Evolutionary conservation across 202 grass and related monocot genomes (phyloP).

Genomic region (Panicum virgatum): DNA sequence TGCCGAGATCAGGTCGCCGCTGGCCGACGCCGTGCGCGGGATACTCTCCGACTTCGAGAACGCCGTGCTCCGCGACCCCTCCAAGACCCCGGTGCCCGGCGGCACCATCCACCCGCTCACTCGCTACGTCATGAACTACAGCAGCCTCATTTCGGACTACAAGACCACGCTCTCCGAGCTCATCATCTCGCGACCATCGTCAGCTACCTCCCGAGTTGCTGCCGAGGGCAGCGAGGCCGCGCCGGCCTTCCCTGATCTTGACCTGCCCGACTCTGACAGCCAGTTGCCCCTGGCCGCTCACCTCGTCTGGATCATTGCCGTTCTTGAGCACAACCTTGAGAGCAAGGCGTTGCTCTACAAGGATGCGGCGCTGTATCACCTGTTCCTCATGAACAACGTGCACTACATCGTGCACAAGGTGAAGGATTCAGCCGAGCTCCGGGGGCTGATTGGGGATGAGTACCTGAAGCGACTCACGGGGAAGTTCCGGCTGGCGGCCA

Average conservation of each 20-base stretch:
- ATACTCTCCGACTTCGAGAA: conserved; percentile 91
- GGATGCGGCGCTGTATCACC: conserved; percentile 60
- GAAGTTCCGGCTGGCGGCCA: conserved; percentile 58
- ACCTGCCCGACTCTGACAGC: conserved; percentile 67
- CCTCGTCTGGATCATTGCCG: conserved; percentile 72
- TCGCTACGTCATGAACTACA: conserved; percentile 97
- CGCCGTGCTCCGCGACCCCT: conserved; percentile 71
- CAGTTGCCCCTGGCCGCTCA: conserved; percentile 67
- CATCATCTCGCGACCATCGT: conserved; percentile 70
- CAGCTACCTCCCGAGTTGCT: conserved; percentile 32
- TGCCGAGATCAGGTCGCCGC: conserved; percentile 53
- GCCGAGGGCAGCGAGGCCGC: conserved; percentile 40
- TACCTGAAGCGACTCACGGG: conserved; percentile 69
- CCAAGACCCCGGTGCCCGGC: conserved; percentile 66
- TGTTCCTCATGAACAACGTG: conserved; percentile 94
- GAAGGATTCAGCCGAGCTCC: conserved; percentile 69
- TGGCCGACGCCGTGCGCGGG: conserved; percentile 75
- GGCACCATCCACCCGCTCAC: conserved; percentile 94
- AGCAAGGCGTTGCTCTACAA: conserved; percentile 80
- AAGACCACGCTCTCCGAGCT: conserved; percentile 67
- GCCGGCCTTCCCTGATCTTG: conserved; percentile 53
- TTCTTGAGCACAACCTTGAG: conserved; percentile 81
- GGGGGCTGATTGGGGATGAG: conserved; percentile 62
- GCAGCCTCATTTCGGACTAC: conserved; percentile 74
- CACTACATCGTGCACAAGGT: conserved; percentile 91